These are phyloP conservation scores for Penicillium sp. DNA, from an alignment of 2,329 filamentous ascomycete species.

Conservation along the genomic window DNA sequence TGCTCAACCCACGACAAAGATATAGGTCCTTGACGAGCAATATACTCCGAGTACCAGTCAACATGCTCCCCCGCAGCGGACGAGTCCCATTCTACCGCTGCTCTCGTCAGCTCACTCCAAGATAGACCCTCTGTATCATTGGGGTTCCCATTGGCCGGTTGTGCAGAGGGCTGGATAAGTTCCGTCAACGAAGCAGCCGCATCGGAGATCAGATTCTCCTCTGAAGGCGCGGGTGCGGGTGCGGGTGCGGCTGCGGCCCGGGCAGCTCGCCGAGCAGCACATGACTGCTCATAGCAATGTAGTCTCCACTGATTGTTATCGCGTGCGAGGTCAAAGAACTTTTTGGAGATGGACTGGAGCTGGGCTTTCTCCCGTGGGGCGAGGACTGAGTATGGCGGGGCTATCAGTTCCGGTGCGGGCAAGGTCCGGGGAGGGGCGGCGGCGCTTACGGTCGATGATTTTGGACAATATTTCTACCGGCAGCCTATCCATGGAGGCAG, in stretches of 20 bases:
- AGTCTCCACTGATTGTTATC: conserved; percentile 74
- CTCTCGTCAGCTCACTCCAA: conserved; percentile 30
- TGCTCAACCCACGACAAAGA: conserved; percentile 72
- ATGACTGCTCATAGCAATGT: conserved; percentile 69
- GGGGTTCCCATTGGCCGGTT: not conserved
- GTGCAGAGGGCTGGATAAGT: conserved; percentile 31
- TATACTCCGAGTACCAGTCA: conserved; percentile 85
- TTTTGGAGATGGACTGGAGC: conserved; percentile 66
- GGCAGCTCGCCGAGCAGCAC: conserved; percentile 52
- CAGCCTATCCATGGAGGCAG: conserved; percentile 50
- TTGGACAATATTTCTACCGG: conserved; percentile 63
- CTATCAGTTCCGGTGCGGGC: conserved; percentile 27
- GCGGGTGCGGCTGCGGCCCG: conserved; percentile 17
- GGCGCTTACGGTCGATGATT: conserved; percentile 57
- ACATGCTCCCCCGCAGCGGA: conserved; percentile 66
- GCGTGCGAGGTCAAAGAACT: conserved; percentile 63
- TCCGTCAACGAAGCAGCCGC: conserved; percentile 34
- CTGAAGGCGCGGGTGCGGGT: too few relatives aligned
- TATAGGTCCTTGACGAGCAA: conserved; percentile 73
- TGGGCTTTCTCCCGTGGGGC: conserved; percentile 61
- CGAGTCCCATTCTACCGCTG: conserved; percentile 73
- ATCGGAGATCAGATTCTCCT: conserved; percentile 51
- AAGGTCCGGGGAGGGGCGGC: conserved; percentile 13
- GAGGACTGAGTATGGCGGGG: conserved; percentile 49
- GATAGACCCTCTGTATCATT: conserved; percentile 16